phyloP scores from a whole-genome alignment of 1,284 basidiomycete genomes.

The Sutorius eximius region DNA sequence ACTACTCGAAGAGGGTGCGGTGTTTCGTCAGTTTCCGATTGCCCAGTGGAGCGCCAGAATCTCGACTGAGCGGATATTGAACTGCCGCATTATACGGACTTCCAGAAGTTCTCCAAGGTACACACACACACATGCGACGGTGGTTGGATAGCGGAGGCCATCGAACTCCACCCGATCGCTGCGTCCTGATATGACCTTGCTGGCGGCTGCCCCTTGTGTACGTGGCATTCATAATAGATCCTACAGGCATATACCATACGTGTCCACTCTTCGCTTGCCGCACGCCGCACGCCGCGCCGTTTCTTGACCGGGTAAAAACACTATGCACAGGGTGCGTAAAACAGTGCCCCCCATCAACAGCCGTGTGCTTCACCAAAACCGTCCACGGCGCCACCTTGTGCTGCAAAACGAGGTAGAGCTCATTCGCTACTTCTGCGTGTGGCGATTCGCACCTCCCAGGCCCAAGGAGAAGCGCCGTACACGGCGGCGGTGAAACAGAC shows the following conservation, averaged over 20 bases:
- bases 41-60: constrained; percentile 25
- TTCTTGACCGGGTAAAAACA: constrained; percentile 9
- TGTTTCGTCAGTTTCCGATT: constrained; percentile 9
- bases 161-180: constrained; percentile 25
- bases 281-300: constrained; percentile 17
- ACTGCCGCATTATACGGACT: constrained; percentile 31
- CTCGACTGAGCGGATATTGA: constrained; percentile 38
- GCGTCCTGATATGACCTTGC: constrained; percentile 7
- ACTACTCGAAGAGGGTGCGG: constrained; percentile 20
- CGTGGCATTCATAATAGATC: constrained; percentile 24
- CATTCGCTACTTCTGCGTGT: constrained; percentile 15
- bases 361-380: constrained; percentile 10
- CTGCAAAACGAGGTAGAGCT: constrained; percentile 6
- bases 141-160: constrained; percentile 13
- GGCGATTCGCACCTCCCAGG: constrained; percentile 10
- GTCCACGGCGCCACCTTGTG: constrained; percentile 14
- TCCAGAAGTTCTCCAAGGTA: constrained; percentile 28
- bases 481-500: constrained; percentile 12
- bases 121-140: constrained; percentile 19
- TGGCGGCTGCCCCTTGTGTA: constrained; percentile 18
- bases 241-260: constrained; percentile 14
- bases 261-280: constrained; percentile 20
- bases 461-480: constrained; percentile 4
- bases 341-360: constrained; percentile 3
- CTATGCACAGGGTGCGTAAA: constrained; percentile 17